A percentile compares a stretch with the other conserved stretches of the same genome.
phyloP scores from a whole-genome alignment of 1,139 yeast species.

The Debaryomyces robertsiae region DNA sequence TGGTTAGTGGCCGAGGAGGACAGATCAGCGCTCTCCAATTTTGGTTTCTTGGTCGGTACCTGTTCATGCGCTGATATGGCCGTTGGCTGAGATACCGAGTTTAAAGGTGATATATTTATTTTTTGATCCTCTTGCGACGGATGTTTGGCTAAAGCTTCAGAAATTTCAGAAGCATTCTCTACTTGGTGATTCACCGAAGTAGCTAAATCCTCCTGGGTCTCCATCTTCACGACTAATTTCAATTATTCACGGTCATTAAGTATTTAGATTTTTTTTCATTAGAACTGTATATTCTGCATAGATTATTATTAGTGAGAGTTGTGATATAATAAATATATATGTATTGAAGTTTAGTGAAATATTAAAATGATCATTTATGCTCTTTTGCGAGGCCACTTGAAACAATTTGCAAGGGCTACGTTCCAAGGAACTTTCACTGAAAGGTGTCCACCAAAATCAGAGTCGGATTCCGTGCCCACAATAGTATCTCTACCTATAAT shows the following conservation, averaged over 20 bases:
- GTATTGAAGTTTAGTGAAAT: too few relatives aligned
- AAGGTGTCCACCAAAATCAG: slow-evolving; percentile 23
- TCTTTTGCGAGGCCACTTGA: slow-evolving; percentile 13
- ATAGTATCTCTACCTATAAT: slow-evolving; percentile 48
- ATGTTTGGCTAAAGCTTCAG: too few relatives aligned
- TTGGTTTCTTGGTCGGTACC: slow-evolving; percentile 11
- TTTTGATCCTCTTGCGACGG: background rate
- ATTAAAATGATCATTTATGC: slow-evolving; percentile 2
- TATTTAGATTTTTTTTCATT: too few relatives aligned
- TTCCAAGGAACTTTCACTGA: slow-evolving; percentile 22
- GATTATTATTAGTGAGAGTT: too few relatives aligned
- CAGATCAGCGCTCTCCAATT: slow-evolving; percentile 5
- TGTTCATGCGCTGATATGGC: background rate
- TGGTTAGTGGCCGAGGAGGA: background rate
- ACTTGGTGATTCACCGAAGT: too few relatives aligned
- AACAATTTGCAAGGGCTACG: slow-evolving; percentile 18
- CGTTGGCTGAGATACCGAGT: background rate
- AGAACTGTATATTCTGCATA: too few relatives aligned
- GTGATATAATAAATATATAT: too few relatives aligned
- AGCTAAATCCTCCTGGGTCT: too few relatives aligned
- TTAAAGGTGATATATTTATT: background rate
- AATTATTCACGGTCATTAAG: too few relatives aligned
- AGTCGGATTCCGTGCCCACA: slow-evolving; percentile 18
- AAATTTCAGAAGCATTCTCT: too few relatives aligned
- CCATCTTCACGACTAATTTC: too few relatives aligned